A percentile compares a stretch with the other conserved stretches of the same genome.
These are phyloP conservation scores for Talinum fruticosum DNA, from an alignment of 148 eudicot genomes.

Conservation along the genomic window DNA sequence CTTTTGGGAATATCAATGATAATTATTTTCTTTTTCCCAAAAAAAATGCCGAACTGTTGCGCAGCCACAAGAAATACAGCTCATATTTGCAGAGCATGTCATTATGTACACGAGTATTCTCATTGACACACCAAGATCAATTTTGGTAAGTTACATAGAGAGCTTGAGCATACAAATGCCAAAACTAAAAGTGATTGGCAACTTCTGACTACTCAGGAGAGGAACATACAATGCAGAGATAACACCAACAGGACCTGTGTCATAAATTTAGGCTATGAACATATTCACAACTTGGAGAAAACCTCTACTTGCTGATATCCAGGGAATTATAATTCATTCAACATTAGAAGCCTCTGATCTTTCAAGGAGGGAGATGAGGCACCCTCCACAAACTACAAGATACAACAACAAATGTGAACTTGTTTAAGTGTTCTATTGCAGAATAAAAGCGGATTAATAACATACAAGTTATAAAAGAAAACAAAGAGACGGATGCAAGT, in stretches of 20 bases:
- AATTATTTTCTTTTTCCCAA: too few species aligned
- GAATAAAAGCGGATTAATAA: background rate
- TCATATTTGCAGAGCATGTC: background rate
- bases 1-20: too few species aligned
- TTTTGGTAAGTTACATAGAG: background rate
- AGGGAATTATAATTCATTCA: conserved; percentile 20
- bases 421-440: background rate
- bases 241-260: conserved; percentile 15
- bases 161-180: conserved; percentile 21
- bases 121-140: background rate
- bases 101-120: background rate
- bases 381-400: conserved; percentile 24
- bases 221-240: background rate
- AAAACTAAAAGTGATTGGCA: conserved; percentile 26
- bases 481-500: background rate
- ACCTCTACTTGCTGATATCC: background rate
- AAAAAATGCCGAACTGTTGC: background rate
- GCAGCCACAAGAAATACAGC: background rate
- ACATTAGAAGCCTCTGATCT: conserved; percentile 29
- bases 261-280: background rate
- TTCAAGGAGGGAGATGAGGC: conserved; percentile 13
- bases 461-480: background rate
- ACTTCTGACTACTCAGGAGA: conserved; percentile 6
- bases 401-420: conserved; percentile 3
- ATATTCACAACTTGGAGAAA: conserved; percentile 23